Conservation (phyloP, 176 grass and related monocot species). For the Oryza nivara region DNA sequence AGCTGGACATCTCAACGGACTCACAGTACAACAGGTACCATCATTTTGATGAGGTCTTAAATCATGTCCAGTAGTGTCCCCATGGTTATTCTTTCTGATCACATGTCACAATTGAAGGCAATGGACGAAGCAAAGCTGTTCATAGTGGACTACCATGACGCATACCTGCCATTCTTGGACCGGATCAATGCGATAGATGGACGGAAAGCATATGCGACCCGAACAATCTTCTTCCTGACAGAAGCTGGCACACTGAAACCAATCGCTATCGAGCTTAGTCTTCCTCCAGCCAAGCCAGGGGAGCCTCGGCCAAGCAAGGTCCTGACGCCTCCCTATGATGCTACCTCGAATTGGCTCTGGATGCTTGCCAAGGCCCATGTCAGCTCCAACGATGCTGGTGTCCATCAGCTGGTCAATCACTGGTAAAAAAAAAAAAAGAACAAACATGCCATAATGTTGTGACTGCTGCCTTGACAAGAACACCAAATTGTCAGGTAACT, state of each 20-base stretch:
- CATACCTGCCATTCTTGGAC: slow-evolving; percentile 86
- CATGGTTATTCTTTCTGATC: slow-evolving; percentile 25
- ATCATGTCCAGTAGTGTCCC: slow-evolving; percentile 10
- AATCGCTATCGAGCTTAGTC: slow-evolving; percentile 82
- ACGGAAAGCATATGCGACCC: slow-evolving; percentile 86
- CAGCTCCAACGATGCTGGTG: slow-evolving; percentile 89
- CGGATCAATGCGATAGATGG: slow-evolving; percentile 85
- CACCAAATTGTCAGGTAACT: neutral
- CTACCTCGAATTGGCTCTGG: slow-evolving; percentile 93
- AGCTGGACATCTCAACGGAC: slow-evolving; percentile 69
- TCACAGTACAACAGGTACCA: slow-evolving; percentile 84
- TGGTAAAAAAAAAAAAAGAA: slow-evolving; percentile 55
- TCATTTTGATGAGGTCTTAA: slow-evolving; percentile 17
- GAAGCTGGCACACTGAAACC: slow-evolving; percentile 87
- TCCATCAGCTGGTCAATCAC: slow-evolving; percentile 95
- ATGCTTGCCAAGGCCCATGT: slow-evolving; percentile 98
- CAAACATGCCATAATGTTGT: neutral
- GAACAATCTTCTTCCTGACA: slow-evolving; percentile 85
- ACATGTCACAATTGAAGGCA: slow-evolving; percentile 60
- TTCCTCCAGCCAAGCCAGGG: slow-evolving; percentile 64
- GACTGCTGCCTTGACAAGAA: neutral
- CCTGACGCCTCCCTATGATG: slow-evolving; percentile 78
- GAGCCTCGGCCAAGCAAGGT: slow-evolving; percentile 59
- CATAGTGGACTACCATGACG: slow-evolving; percentile 79
- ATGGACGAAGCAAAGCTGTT: slow-evolving; percentile 83